Conservation (phyloP, 768 basidiomycete genomes). For the Leccinellum rugosiceps region DNA sequence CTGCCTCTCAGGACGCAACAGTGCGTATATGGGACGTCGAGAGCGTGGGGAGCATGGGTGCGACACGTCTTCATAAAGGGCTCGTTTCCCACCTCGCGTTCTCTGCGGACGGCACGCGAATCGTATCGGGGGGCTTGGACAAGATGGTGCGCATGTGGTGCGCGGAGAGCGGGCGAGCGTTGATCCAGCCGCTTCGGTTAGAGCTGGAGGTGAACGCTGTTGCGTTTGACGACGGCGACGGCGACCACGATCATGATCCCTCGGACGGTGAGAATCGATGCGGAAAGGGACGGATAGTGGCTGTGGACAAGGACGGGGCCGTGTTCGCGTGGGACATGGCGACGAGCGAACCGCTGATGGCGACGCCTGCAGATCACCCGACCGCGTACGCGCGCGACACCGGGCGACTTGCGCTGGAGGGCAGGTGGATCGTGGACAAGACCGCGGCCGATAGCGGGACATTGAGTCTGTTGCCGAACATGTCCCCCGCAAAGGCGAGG, state of each 20-base stretch:
- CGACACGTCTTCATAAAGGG: slow-evolving; percentile 24
- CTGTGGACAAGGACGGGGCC: slow-evolving; percentile 18
- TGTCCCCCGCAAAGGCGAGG: slow-evolving; percentile 24
- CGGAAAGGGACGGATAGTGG: slow-evolving; percentile 18
- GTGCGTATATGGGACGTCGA: slow-evolving; percentile 33
- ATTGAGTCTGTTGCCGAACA: slow-evolving; percentile 27
- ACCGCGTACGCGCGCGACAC: not conserved
- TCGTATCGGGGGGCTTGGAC: slow-evolving; percentile 31
- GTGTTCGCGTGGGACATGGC: slow-evolving; percentile 28
- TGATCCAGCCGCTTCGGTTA: slow-evolving; percentile 20
- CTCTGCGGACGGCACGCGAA: slow-evolving; percentile 24
- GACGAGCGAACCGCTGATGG: slow-evolving; percentile 18
- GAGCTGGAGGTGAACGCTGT: slow-evolving; percentile 19
- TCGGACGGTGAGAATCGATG: not conserved
- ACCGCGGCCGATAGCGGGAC: slow-evolving; percentile 2
- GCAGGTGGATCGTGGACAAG: slow-evolving; percentile 25
- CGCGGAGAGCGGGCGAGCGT: slow-evolving; percentile 16
- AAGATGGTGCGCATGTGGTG: slow-evolving; percentile 31
- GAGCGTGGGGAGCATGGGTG: slow-evolving; percentile 27
- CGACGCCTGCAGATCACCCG: slow-evolving; percentile 21
- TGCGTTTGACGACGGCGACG: slow-evolving; percentile 19
- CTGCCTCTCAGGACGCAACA: slow-evolving; percentile 23
- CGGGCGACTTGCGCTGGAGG: slow-evolving; percentile 16
- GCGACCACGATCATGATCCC: not conserved
- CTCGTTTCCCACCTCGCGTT: slow-evolving; percentile 28